Percentiles rank a stretch among this genome's conserved stretches.
Evolutionary conservation across 768 basidiomycete species (phyloP).

Genomic region (Tremella mesenterica): DNA sequence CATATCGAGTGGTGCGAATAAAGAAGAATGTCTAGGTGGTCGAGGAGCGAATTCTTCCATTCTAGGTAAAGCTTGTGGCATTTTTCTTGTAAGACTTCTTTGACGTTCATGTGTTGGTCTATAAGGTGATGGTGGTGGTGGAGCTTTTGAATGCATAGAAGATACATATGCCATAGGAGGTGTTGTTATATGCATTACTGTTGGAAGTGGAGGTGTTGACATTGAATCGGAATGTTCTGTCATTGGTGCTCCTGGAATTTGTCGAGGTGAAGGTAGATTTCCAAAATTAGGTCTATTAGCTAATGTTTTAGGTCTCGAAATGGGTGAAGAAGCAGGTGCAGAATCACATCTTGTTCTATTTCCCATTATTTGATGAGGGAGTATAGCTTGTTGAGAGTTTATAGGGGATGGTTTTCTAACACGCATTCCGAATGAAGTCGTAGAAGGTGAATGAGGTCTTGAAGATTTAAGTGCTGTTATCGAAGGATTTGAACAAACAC

Average conservation of each 20-base stretch:
- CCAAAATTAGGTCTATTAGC: neutral
- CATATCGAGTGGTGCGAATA: conserved; percentile 10
- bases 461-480: conserved; percentile 4
- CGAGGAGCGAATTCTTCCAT: conserved; percentile 7
- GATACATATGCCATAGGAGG: conserved; percentile 36
- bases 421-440: conserved; percentile 27
- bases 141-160: conserved; percentile 18
- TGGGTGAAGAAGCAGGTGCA: neutral
- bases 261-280: neutral
- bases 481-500: conserved; percentile 22
- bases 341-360: neutral
- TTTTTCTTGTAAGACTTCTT: conserved; percentile 8
- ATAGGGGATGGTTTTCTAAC: too few species aligned
- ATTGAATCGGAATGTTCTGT: neutral
- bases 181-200: conserved; percentile 27
- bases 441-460: conserved; percentile 15
- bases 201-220: conserved; percentile 16
- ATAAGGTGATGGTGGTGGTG: conserved; percentile 35
- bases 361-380: too few species aligned
- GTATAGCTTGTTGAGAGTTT: too few species aligned
- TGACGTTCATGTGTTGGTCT: conserved; percentile 27
- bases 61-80: conserved; percentile 16
- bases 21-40: conserved; percentile 15
- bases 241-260: neutral
- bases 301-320: neutral